Base-by-base conservation (phyloP, 176 grass and related monocot genomes). In the Carex cristatella region DNA sequence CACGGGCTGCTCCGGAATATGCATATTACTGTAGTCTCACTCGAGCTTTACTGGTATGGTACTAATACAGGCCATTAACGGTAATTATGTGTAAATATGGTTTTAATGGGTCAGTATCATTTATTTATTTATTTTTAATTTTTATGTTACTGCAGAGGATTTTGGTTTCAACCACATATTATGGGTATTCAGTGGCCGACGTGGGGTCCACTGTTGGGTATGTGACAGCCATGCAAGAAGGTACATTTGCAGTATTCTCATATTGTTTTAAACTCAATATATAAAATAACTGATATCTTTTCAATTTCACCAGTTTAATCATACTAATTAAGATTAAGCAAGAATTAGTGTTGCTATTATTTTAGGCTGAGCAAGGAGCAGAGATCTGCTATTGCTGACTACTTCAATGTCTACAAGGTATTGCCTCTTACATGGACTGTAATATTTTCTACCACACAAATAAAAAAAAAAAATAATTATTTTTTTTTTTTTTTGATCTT, bases 191-290 rank as follows among this genome's bases (percentile, higher is more conserved):
- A 95, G 96, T 94, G 96, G 93, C 4, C 88, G 91, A 33, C 96
- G 93, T 86, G 93, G 96, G 86, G 96, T 98, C 33, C 96, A 98
- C 86, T 98, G 96, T 85, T 98, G 96, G 96, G 93, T 98, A 59
- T 98, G 96, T 85, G 96, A 98, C 87, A 88, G 81, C 40, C 91
- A 81, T 90, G 93, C 93, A 79, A 95, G 96, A 94, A 98, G 86
- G 96, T 98, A 87, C 58, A 80, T 28, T 7, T 19, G 2, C 35
- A 61, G 64, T 78, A 68, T 81, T 74, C 53, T 66, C 56, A 77
- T 76, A 13, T 54, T 55, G 44, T 55, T 76, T 15, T 40, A 16
- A 6, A 69, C 12, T 35, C 33, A 14, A 53, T 28, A 23, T 23
- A 75, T 28, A 28, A 74, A 51, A 71, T 57, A 86, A 46, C 31